These are phyloP conservation scores for Coprinopsis sp. DNA, from an alignment of 768 basidiomycete species.

Conservation along the genomic window DNA sequence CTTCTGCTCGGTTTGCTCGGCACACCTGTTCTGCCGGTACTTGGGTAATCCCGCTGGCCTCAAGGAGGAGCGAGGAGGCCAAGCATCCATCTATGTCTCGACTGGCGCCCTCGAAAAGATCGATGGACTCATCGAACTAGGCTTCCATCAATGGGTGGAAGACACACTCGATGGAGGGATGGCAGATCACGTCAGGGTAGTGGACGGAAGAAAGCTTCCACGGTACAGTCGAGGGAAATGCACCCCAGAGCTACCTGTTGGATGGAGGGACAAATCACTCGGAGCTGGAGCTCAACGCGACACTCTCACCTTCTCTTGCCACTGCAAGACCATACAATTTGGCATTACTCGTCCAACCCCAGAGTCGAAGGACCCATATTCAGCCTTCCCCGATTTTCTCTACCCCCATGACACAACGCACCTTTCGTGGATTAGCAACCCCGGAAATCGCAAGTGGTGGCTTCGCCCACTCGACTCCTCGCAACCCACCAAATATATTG, in stretches of 20 bases:
- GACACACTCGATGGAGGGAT: slow-evolving; percentile 22
- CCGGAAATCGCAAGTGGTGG: slow-evolving; percentile 28
- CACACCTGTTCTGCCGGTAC: slow-evolving; percentile 19
- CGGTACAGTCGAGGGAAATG: slow-evolving; percentile 12
- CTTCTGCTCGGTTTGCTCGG: slow-evolving; percentile 26
- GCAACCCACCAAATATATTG: slow-evolving; percentile 22
- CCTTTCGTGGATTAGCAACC: slow-evolving; percentile 18
- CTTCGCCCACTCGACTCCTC: slow-evolving; percentile 12
- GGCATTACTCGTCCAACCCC: slow-evolving; percentile 20
- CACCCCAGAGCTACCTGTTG: slow-evolving; percentile 7
- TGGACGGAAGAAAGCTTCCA: slow-evolving; percentile 13
- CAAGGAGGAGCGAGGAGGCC: neutral
- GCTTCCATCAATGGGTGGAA: slow-evolving; percentile 17
- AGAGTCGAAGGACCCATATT: slow-evolving; percentile 8
- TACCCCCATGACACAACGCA: slow-evolving; percentile 15
- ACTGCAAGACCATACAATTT: slow-evolving; percentile 23
- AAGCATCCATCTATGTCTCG: neutral
- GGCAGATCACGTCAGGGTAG: slow-evolving; percentile 14
- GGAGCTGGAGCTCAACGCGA: slow-evolving; percentile 18
- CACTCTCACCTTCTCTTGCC: slow-evolving; percentile 23
- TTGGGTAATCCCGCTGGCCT: slow-evolving; percentile 4
- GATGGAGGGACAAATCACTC: slow-evolving; percentile 16
- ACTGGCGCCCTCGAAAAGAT: slow-evolving; percentile 17
- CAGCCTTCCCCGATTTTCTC: slow-evolving; percentile 21
- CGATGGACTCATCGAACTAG: slow-evolving; percentile 19